Evolutionary conservation across 2,329 filamentous ascomycete species (phyloP).

Genomic region (Sporothrix mexicana): DNA sequence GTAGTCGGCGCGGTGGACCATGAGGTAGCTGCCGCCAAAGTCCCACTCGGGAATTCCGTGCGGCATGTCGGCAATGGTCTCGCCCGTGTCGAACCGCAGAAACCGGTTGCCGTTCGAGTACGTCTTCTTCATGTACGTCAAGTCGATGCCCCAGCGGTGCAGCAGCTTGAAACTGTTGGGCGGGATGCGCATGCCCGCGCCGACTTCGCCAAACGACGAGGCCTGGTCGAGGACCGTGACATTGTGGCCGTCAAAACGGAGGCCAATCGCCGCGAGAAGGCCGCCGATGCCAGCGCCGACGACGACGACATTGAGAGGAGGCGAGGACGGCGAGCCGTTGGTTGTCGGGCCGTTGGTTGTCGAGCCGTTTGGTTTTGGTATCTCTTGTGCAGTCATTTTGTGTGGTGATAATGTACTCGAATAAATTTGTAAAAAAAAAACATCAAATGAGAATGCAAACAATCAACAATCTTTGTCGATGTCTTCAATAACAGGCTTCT

Average conservation of each 20-base stretch:
- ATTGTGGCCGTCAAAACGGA: constrained; percentile 29
- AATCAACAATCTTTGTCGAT: no score
- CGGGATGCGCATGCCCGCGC: constrained; percentile 39
- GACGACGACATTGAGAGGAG: constrained; percentile 33
- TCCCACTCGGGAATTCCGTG: constrained; percentile 40
- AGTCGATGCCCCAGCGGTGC: constrained; percentile 41
- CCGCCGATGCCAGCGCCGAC: constrained; percentile 38
- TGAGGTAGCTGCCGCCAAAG: constrained; percentile 45
- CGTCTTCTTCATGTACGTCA: constrained; percentile 24
- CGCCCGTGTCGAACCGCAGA: constrained; percentile 30
- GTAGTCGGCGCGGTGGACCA: constrained; percentile 48
- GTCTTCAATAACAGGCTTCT: background rate
- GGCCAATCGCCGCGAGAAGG: constrained; percentile 31
- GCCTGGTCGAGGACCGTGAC: constrained; percentile 36
- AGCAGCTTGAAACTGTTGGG: constrained; percentile 45
- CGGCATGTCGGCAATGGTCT: constrained; percentile 23
- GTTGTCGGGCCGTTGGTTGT: background rate
- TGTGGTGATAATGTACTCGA: background rate
- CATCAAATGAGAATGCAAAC: background rate
- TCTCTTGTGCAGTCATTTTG: constrained; percentile 5
- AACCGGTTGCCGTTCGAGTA: constrained; percentile 31
- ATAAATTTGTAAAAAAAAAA: background rate
- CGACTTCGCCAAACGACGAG: constrained; percentile 34
- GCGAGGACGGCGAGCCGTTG: background rate
- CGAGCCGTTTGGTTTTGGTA: background rate